phyloP scores from a whole-genome alignment of 2,329 filamentous ascomycete genomes.

The Alternaria postmessia region DNA sequence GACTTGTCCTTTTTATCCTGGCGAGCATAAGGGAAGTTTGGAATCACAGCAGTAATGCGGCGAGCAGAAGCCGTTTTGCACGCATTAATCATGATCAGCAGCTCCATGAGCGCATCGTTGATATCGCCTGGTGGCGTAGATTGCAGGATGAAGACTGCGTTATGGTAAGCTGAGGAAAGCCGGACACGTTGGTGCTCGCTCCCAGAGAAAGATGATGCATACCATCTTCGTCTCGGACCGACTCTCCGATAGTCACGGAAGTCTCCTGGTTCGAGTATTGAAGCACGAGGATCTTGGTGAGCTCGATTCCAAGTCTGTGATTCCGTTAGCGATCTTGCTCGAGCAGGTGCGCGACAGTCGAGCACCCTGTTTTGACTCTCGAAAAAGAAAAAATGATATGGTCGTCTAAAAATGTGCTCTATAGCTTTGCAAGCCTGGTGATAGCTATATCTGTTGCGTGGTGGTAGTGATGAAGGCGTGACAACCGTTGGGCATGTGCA shows the following conservation, averaged over 20 bases:
- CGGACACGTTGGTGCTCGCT: not conserved
- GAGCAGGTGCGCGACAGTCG: not conserved
- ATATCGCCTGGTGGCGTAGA: constrained; percentile 95
- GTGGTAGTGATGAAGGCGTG: not conserved
- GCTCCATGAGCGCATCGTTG: constrained; percentile 97
- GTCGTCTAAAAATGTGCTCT: not conserved
- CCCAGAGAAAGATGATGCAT: constrained; percentile 35
- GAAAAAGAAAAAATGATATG: not conserved
- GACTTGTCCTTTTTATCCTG: constrained; percentile 99
- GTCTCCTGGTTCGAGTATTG: constrained; percentile 90
- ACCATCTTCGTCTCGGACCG: constrained; percentile 94
- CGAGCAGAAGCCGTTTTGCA: constrained; percentile 86
- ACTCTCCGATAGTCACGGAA: constrained; percentile 93
- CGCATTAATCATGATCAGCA: constrained; percentile 97
- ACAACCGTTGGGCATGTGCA: constrained; percentile 8
- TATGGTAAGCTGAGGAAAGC: constrained; percentile 30
- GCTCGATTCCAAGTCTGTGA: constrained; percentile 74
- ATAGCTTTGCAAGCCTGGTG: not conserved
- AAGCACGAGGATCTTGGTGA: constrained; percentile 80
- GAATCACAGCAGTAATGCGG: constrained; percentile 92
- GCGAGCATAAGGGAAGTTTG: constrained; percentile 94
- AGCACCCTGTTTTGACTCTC: not conserved
- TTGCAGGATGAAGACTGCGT: constrained; percentile 88
- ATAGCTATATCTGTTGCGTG: not conserved
- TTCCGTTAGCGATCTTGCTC: constrained; percentile 26